phyloP scores from a whole-genome alignment of 441 rosid species.

The Hura crepitans region DNA sequence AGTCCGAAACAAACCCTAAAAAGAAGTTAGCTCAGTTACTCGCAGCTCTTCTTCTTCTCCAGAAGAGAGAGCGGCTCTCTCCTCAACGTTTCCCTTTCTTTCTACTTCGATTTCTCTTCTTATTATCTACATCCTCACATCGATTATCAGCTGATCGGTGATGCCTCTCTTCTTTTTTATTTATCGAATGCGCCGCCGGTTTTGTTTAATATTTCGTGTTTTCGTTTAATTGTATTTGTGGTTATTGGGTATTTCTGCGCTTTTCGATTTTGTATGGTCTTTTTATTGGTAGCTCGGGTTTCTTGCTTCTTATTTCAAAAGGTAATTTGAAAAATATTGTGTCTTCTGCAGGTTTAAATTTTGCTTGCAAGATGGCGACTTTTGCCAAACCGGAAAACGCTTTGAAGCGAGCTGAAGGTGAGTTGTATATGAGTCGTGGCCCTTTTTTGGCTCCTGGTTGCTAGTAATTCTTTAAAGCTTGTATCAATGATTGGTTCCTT shows the following conservation, averaged over 20 bases:
- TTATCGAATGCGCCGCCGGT: not conserved
- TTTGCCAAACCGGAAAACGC: conserved; percentile 94
- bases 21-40: too few species aligned
- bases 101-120: not conserved
- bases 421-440: too few species aligned
- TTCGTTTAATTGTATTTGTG: not conserved
- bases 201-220: not conserved
- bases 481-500: too few species aligned
- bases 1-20: too few species aligned
- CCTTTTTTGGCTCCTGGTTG: too few species aligned
- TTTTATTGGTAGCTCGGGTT: not conserved
- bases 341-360: conserved; percentile 17
- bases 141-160: not conserved
- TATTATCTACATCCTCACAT: not conserved
- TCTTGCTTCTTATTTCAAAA: not conserved
- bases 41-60: too few species aligned
- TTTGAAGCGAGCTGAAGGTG: conserved; percentile 70
- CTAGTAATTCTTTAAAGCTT: too few species aligned
- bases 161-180: not conserved
- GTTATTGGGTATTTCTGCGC: not conserved
- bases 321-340: not conserved
- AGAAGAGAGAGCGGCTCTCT: too few species aligned
- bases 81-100: too few species aligned
- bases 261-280: not conserved
- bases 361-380: conserved; percentile 46